Evolutionary conservation across 2,329 filamentous ascomycete species (phyloP).

Genomic region (Berkeleyomyces rouxiae): DNA sequence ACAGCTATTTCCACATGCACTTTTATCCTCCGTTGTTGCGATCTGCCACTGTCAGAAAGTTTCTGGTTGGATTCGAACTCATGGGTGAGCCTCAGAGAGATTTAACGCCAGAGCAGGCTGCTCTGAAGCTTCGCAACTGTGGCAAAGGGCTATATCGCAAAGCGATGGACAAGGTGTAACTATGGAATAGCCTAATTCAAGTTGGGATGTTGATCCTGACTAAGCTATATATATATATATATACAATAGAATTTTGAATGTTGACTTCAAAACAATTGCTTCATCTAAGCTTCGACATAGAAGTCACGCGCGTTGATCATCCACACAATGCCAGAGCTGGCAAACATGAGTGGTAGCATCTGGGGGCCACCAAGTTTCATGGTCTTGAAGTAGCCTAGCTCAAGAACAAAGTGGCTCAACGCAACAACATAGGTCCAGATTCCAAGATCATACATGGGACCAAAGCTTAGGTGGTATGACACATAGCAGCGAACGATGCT

Average conservation of each 20-base stretch:
- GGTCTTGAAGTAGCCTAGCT: constrained; percentile 66
- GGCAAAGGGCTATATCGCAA: constrained; percentile 75
- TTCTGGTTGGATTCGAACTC: constrained; percentile 89
- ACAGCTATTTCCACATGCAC: constrained; percentile 87
- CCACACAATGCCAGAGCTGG: constrained; percentile 37
- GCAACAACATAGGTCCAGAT: constrained; percentile 71
- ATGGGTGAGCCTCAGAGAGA: constrained; percentile 96
- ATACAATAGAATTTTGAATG: neutral
- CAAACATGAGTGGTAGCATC: constrained; percentile 37
- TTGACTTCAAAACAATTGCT: neutral
- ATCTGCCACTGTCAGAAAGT: constrained; percentile 88
- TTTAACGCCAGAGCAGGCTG: constrained; percentile 92
- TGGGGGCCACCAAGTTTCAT: constrained; percentile 46
- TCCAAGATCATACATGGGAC: constrained; percentile 60
- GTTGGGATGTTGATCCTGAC: neutral
- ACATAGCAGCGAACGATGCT: constrained; percentile 66
- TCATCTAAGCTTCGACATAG: constrained; percentile 36
- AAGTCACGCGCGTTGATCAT: constrained; percentile 50
- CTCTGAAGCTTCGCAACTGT: constrained; percentile 56
- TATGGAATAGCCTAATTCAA: neutral
- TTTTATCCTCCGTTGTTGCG: constrained; percentile 90
- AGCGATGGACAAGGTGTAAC: neutral
- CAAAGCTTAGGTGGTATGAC: constrained; percentile 61
- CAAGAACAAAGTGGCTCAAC: constrained; percentile 58
- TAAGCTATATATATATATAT: neutral